A percentile compares a stretch with the other conserved stretches of the same genome.
These are phyloP conservation scores for Penicillium pulvis DNA, from an alignment of 495 filamentous ascomycete species.

Conservation along the genomic window DNA sequence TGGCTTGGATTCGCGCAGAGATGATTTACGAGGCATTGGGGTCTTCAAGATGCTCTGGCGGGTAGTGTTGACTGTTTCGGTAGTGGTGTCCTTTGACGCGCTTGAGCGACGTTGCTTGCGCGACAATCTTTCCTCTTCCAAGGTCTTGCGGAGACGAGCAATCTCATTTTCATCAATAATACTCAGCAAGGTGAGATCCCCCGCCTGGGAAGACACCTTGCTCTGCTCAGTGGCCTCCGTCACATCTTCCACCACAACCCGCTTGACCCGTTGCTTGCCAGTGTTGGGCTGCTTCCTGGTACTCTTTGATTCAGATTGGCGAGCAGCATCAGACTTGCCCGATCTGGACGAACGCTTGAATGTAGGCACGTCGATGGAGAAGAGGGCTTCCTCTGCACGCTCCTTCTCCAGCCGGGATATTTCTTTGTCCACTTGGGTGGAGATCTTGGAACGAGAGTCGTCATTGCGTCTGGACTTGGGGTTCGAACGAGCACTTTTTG, in stretches of 20 bases:
- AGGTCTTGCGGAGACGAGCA: conserved; percentile 47
- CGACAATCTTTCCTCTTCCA: conserved; percentile 51
- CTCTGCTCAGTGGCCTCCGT: conserved; percentile 42
- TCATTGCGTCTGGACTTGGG: conserved; percentile 34
- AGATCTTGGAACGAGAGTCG: conserved; percentile 38
- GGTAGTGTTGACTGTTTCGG: conserved; percentile 38
- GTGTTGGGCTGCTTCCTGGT: conserved; percentile 41
- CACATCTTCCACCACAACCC: conserved; percentile 45
- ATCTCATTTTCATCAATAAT: conserved; percentile 53
- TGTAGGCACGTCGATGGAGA: conserved; percentile 41
- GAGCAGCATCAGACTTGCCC: conserved; percentile 19
- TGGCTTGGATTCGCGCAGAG: conserved; percentile 43
- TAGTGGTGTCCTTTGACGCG: conserved; percentile 31
- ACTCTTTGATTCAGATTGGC: conserved; percentile 22
- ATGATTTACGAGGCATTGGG: conserved; percentile 47
- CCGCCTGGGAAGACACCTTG: conserved; percentile 32
- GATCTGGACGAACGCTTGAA: conserved; percentile 28
- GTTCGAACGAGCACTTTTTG: conserved; percentile 37
- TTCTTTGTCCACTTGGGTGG: conserved; percentile 46
- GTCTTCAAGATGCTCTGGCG: conserved; percentile 41
- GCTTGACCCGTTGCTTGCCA: conserved; percentile 48
- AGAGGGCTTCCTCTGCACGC: conserved; percentile 49
- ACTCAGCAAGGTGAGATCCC: conserved; percentile 49
- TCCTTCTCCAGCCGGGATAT: conserved; percentile 46
- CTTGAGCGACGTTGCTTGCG: conserved; percentile 47